Evolutionary conservation across 441 rosid genomes (phyloP), one percentile per base, ranked within the genome.

Genomic region (Omphalea diandra): DNA sequence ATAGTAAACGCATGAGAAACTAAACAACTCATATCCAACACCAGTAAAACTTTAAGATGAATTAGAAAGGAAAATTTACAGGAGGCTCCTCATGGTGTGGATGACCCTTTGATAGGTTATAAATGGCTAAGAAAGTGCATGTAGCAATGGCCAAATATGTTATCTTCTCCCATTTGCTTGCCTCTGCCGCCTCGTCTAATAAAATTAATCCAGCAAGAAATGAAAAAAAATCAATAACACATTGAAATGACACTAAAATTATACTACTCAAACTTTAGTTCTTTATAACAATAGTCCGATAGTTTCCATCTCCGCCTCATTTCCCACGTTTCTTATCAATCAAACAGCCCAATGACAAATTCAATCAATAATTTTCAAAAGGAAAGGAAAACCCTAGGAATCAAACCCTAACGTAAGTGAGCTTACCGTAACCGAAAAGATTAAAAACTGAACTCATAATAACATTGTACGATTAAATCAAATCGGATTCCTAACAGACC

Each of bases 121-220:
- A 82, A 56, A 69, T 18, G 0, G 89, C 88, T 53, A 94, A 61
- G 43, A 73, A 50, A 18, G 87, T 79, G 87, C 98, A 94, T 4
- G 86, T 27, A 56, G 77, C 89, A 69, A 86, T 81, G 18, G 93
- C 97, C n/a, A 86, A 18, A 76, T 87, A 88, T 0, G 97, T 85
- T 47, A 94, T 90, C 86, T 88, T 91, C 90, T 91, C 91, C 98
- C 98, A 94, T 38, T 94, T 94, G 0, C 86, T 47, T 33, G 78
- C 78, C 69, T 75, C 78, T 2, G 59, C 94, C 3, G 86, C 83
- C 79, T 90, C 98, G 71, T 76, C 98, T 90, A 74, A 68, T 7
- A n/a, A 60, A 57, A 15, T 36, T n/a, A n/a, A n/a, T n/a, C n/a
- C n/a, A 36, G 67, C 22, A 12, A 5, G 22, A 70, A 27, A 22